Base-by-base conservation (phyloP, 257 asterid species). In the Scutellaria baicalensis region DNA sequence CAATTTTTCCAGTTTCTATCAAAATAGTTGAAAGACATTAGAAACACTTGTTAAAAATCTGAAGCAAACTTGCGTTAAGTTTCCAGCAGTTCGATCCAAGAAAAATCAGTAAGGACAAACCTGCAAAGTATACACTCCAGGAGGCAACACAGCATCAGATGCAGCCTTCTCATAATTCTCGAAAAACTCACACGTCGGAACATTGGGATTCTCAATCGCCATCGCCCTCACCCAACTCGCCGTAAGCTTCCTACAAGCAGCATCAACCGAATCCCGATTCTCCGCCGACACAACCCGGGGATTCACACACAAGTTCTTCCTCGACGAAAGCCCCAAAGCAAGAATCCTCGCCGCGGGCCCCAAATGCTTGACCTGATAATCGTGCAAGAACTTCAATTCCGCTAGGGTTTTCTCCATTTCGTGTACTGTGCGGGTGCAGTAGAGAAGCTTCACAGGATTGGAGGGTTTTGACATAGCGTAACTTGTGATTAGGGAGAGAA, bases 331-430 rank as follows among this genome's bases (percentile, higher is more conserved):
- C 48, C 99, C 97, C 5, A 94, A 57, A 0, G 99, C 99, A 12
- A 94, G 84, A 45, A 88, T 85, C 77, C 77, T 51, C 1, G 99
- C 98, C 0, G 85, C 73, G 0, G 81, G 81, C 0, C 97, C 97
- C 60, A 91, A 72, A 50, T 88, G 74, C 67, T 86, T 70, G 48
- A 91, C 83, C 84, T 94, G 99, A 66, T 87, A 91, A 45, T 82
- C 81, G 71, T 91, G 93, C 76, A 94, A 69, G 11, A 83, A 69
- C 73, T 84, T 94, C 81, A 94, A 86, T 51, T 94, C 97, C 0
- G 93, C 96, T 39, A 94, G 83, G 66, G 99, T 94, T 81, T 94
- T 94, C 85, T 94, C 99, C 99, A 94, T 94, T 78, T 94, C 99
- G 81, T 94, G 97, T 8, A 94, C 99, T 0, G 97, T 91, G 44